phyloP scores from a whole-genome alignment of 805 yeast genomes.

The Priceomyces melissophilus region DNA sequence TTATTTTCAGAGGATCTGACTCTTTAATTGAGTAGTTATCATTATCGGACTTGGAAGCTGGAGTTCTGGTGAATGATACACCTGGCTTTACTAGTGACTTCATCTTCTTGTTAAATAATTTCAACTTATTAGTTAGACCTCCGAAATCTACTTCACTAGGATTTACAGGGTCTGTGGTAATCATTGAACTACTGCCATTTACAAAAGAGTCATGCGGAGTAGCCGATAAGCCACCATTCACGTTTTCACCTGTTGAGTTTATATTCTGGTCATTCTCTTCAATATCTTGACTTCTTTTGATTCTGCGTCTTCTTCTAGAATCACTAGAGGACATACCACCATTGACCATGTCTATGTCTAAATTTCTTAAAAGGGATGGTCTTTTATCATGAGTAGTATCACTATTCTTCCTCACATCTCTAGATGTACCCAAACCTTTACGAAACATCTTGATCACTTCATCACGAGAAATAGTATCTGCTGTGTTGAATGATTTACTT shows the following conservation, averaged over 20 bases:
- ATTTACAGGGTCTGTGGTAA: too few species aligned
- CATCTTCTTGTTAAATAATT: constrained; percentile 17
- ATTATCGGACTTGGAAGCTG: neutral
- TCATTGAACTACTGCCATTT: too few species aligned
- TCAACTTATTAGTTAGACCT: constrained; percentile 18
- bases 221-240: too few species aligned
- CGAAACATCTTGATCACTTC: constrained; percentile 21
- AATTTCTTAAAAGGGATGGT: constrained; percentile 11
- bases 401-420: neutral
- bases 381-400: constrained; percentile 3
- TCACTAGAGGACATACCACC: constrained; percentile 8
- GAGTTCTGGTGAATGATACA: constrained; percentile 1
- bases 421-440: constrained; percentile 14
- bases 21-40: neutral
- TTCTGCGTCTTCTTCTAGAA: constrained; percentile 9
- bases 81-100: constrained; percentile 6
- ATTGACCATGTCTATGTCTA: constrained; percentile 23
- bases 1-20: constrained; percentile 2
- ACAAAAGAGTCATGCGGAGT: too few species aligned
- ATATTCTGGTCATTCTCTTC: too few species aligned
- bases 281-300: neutral
- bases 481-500: constrained; percentile 2
- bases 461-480: constrained; percentile 9
- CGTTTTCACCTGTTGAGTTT: too few species aligned
- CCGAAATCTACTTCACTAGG: too few species aligned